Evolutionary conservation across 164 flowering plant species (phyloP).

Genomic region (Houttuynia cordata): DNA sequence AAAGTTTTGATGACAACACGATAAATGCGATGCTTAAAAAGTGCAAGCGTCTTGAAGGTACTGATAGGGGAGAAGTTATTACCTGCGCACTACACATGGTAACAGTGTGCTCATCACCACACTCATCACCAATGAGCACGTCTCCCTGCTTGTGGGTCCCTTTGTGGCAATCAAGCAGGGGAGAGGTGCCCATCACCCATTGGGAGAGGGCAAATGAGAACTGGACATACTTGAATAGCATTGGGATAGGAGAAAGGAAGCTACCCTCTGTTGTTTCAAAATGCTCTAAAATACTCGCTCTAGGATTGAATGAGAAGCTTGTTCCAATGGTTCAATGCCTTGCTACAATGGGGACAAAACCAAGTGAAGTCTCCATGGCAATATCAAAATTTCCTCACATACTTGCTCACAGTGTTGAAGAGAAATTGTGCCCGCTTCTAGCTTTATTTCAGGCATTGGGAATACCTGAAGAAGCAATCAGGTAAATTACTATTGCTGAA

Average conservation of each 20-base stretch:
- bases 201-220: conserved; percentile 68
- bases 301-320: conserved; percentile 66
- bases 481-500: conserved; percentile 71
- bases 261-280: conserved; percentile 60
- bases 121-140: too few species aligned
- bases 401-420: conserved; percentile 78
- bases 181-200: too few species aligned
- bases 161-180: too few species aligned
- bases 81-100: too few species aligned
- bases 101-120: too few species aligned
- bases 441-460: conserved; percentile 84
- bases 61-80: too few species aligned
- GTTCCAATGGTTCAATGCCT: conserved; percentile 84
- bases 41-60: conserved; percentile 63
- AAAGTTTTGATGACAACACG: conserved; percentile 62
- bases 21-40: conserved; percentile 56
- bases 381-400: conserved; percentile 73
- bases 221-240: conserved; percentile 69
- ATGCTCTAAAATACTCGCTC: conserved; percentile 76
- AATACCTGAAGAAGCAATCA: conserved; percentile 55
- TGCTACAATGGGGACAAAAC: conserved; percentile 53
- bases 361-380: conserved; percentile 57
- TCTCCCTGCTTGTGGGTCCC: too few species aligned
- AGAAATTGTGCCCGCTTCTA: conserved; percentile 86
- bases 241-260: conserved; percentile 79